Percentiles rank a stretch among this genome's conserved stretches.
These are phyloP conservation scores for Dactylellina cionopaga DNA, from an alignment of 2,329 filamentous ascomycete species.

Conservation along the genomic window DNA sequence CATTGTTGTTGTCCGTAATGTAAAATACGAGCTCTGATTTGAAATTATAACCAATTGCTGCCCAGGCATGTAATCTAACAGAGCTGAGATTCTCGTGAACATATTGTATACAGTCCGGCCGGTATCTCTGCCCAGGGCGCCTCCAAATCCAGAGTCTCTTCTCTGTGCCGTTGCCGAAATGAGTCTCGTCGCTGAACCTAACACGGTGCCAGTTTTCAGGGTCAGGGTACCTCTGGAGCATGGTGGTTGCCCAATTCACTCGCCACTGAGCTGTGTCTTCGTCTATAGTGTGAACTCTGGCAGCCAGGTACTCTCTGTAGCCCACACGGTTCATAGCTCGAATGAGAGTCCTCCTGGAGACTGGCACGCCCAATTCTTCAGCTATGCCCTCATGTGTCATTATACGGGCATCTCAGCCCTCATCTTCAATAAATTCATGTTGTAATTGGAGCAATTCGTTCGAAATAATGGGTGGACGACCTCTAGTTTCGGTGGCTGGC, in stretches of 20 bases:
- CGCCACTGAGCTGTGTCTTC: too few relatives aligned
- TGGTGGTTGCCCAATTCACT: not conserved
- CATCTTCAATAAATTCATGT: not conserved
- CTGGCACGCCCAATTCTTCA: not conserved
- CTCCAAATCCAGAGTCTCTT: not conserved
- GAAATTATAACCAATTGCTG: not conserved
- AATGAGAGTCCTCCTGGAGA: not conserved
- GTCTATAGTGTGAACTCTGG: not conserved
- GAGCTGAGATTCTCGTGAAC: too few relatives aligned
- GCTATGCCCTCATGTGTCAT: not conserved
- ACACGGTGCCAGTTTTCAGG: not conserved
- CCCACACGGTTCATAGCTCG: not conserved
- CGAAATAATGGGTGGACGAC: not conserved
- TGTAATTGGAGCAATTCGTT: not conserved
- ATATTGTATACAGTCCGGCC: not conserved
- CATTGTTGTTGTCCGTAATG: not conserved
- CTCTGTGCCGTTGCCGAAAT: not conserved
- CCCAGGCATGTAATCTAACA: not conserved
- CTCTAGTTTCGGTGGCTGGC: not conserved
- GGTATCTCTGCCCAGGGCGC: not conserved
- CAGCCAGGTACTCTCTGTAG: not conserved
- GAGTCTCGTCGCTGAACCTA: too few relatives aligned
- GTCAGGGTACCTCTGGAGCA: not conserved
- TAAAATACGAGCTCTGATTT: constrained; percentile 9
- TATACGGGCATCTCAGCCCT: not conserved